These are phyloP conservation scores for Excoecaria cochinchinensis DNA, from an alignment of 345 rosid species.

Conservation along the genomic window DNA sequence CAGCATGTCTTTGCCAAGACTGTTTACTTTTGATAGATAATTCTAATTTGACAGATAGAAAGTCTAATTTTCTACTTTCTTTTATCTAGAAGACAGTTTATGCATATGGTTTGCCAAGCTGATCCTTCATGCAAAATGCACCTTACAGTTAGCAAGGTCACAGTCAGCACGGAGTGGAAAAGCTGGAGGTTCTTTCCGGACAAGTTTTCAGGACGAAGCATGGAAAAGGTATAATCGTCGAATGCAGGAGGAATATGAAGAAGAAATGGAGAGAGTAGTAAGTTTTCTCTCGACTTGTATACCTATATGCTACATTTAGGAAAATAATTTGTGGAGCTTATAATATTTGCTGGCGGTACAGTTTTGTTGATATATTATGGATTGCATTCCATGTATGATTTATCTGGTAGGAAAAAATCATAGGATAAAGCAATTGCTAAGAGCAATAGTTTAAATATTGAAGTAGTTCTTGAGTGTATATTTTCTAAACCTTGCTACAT, in stretches of 20 bases:
- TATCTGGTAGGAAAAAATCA: neutral
- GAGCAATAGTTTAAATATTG: neutral
- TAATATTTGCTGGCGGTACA: neutral
- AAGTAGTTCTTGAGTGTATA: neutral
- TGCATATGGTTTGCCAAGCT: neutral
- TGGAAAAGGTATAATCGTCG: constrained; percentile 84
- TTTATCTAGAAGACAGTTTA: neutral
- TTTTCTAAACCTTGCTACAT: neutral
- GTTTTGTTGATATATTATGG: neutral
- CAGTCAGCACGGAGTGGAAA: constrained; percentile 50
- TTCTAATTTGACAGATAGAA: neutral
- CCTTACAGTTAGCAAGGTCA: constrained; percentile 60
- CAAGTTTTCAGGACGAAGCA: constrained; percentile 79
- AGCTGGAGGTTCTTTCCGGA: constrained; percentile 59
- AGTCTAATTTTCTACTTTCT: neutral
- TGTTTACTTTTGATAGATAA: neutral
- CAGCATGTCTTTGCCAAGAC: neutral
- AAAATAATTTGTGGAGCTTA: neutral
- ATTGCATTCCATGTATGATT: neutral
- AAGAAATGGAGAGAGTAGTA: constrained; percentile 97
- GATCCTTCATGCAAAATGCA: constrained; percentile 28
- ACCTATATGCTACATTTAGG: neutral
- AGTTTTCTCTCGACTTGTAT: constrained; percentile 26
- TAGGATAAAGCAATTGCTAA: neutral
- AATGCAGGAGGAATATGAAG: constrained; percentile 94